A percentile compares a stretch with the other conserved stretches of the same genome.
phyloP scores from a whole-genome alignment of 176 grass and related monocot genomes.

The Phoenix roebelenii region DNA sequence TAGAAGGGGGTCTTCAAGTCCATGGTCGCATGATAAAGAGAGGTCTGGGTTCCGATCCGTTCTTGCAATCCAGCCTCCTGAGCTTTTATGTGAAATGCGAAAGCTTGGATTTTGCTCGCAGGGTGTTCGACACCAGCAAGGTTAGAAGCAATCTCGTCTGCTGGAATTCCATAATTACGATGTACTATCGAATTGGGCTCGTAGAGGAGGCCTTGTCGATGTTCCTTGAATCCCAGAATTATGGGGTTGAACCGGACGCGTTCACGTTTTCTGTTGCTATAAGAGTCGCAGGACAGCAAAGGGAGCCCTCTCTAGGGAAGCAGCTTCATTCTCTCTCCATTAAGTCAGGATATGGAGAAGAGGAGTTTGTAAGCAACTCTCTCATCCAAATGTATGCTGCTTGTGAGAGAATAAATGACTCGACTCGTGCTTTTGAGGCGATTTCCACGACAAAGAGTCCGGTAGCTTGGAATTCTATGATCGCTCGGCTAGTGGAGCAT shows the following conservation, averaged over 20 bases:
- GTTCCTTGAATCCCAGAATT: background rate
- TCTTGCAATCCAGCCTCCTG: background rate
- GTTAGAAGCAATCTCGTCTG: background rate
- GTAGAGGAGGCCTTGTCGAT: background rate
- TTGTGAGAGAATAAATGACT: constrained; percentile 1
- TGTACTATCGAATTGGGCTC: background rate
- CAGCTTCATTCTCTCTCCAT: background rate
- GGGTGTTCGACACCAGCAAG: background rate
- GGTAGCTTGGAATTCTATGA: constrained; percentile 6
- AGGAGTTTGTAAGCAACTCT: background rate
- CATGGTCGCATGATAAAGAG: background rate
- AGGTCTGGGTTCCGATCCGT: background rate
- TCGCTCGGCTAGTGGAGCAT: background rate
- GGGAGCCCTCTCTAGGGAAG: background rate
- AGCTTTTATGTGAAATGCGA: background rate
- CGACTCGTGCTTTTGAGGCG: background rate
- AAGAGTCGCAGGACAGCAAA: background rate
- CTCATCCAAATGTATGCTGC: constrained; percentile 4
- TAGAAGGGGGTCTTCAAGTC: background rate
- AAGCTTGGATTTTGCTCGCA: background rate
- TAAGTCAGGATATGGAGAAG: background rate
- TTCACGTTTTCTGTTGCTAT: background rate
- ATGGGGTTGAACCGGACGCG: background rate
- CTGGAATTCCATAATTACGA: background rate
- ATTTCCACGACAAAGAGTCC: background rate